Conservation (phyloP, 129 eudicot species). For the Lactuca saligna region DNA sequence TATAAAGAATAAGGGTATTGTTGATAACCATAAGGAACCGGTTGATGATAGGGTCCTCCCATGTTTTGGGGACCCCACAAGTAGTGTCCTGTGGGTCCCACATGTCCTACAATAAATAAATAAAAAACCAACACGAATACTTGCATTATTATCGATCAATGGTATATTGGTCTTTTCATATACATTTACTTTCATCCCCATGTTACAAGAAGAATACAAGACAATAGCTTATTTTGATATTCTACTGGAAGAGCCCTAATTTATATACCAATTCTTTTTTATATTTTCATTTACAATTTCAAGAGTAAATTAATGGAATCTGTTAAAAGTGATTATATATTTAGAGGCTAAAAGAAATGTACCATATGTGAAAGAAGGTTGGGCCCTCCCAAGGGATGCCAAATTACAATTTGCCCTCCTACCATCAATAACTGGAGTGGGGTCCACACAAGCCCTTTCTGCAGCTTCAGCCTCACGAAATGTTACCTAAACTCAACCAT, state of each 20-base stretch:
- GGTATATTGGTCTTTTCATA: no score
- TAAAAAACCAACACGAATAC: background rate
- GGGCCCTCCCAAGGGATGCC: conserved; percentile 64
- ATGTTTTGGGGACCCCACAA: conserved; percentile 36
- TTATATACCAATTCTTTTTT: no score
- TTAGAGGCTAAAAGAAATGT: conserved; percentile 10
- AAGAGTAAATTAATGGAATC: background rate
- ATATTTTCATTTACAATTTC: no score
- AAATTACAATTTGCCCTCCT: conserved; percentile 59
- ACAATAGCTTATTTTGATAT: no score
- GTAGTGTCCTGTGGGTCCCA: conserved; percentile 44
- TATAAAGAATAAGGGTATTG: conserved; percentile 47
- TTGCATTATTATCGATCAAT: background rate
- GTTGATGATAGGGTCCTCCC: conserved; percentile 46
- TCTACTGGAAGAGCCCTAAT: no score
- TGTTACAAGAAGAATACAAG: no score
- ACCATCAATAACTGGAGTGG: conserved; percentile 59
- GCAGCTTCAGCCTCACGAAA: conserved; percentile 62
- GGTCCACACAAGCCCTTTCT: conserved; percentile 54
- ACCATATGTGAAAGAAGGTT: conserved; percentile 45
- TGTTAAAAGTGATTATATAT: background rate
- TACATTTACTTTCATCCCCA: no score
- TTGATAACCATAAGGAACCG: conserved; percentile 52
- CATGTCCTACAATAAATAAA: conserved; percentile 41
- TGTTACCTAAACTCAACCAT: conserved; percentile 45